A percentile compares a stretch with the other conserved stretches of the same genome.
Evolutionary conservation across 805 yeast species (phyloP).

Genomic region (Wickerhamiella shivajii): DNA sequence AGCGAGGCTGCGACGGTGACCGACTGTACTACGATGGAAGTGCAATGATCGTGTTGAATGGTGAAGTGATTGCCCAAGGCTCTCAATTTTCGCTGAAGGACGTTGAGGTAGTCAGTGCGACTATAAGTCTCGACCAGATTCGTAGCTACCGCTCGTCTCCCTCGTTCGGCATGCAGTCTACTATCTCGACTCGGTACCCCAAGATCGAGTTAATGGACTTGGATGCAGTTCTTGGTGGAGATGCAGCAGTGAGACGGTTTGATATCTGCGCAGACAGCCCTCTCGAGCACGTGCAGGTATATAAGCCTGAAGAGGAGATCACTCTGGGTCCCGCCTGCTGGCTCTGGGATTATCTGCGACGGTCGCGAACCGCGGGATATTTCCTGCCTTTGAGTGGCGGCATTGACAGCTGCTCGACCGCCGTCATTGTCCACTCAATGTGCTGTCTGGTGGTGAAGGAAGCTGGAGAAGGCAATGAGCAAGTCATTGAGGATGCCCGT

Average conservation of each 20-base stretch:
- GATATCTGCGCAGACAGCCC: conserved; percentile 43
- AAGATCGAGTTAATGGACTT: conserved; percentile 3
- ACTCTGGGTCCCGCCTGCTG: conserved; percentile 99
- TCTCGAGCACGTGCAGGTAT: conserved; percentile 40
- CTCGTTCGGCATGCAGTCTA: conserved; percentile 62
- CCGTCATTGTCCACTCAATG: conserved; percentile 89
- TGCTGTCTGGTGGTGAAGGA: conserved; percentile 69
- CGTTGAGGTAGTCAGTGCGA: conserved; percentile 91
- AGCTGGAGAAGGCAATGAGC: conserved; percentile 49
- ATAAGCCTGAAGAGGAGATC: conserved; percentile 86
- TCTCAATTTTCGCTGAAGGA: conserved; percentile 78
- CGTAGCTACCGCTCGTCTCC: conserved; percentile 59
- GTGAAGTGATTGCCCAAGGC: conserved; percentile 84
- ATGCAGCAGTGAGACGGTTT: conserved; percentile 6
- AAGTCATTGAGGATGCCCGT: conserved; percentile 66
- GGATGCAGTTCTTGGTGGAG: conserved; percentile 1
- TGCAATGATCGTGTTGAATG: conserved; percentile 87
- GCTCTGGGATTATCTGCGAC: conserved; percentile 95
- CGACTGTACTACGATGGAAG: conserved; percentile 94
- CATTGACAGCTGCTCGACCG: conserved; percentile 95
- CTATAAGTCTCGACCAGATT: conserved; percentile 85
- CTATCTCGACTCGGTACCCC: conserved; percentile 2
- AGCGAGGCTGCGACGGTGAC: conserved; percentile 97
- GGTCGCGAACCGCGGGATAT: conserved; percentile 81
- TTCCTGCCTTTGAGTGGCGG: conserved; percentile 95